These are phyloP conservation scores for Ophiostoma tasmaniense DNA, from an alignment of 2,329 filamentous ascomycete species.

Conservation along the genomic window DNA sequence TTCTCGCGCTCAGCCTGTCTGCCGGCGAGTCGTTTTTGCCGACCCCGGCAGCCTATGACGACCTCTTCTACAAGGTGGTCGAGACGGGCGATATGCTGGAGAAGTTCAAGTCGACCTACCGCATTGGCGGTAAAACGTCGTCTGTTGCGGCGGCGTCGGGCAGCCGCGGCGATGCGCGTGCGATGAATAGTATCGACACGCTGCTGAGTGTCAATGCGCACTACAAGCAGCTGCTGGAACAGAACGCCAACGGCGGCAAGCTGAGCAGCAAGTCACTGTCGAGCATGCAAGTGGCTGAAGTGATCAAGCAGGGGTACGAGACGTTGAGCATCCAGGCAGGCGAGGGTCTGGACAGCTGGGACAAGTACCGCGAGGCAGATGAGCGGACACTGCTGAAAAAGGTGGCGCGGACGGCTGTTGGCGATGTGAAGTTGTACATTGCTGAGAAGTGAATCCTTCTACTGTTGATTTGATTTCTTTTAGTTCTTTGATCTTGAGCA, in stretches of 20 bases:
- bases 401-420: slow-evolving; percentile 70
- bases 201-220: slow-evolving; percentile 75
- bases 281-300: slow-evolving; percentile 72
- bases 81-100: slow-evolving; percentile 76
- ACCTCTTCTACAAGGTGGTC: slow-evolving; percentile 96
- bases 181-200: slow-evolving; percentile 66
- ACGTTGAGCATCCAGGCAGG: slow-evolving; percentile 84
- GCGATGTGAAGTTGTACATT: slow-evolving; percentile 34
- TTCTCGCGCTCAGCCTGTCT: slow-evolving; percentile 76
- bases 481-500: background rate
- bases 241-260: slow-evolving; percentile 33
- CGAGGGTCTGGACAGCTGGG: slow-evolving; percentile 80
- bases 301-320: slow-evolving; percentile 95
- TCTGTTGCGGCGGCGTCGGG: slow-evolving; percentile 17
- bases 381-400: slow-evolving; percentile 79
- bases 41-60: slow-evolving; percentile 79
- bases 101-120: slow-evolving; percentile 75
- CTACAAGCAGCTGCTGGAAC: slow-evolving; percentile 73
- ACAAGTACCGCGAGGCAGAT: slow-evolving; percentile 77
- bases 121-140: slow-evolving; percentile 29
- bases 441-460: background rate
- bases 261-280: slow-evolving; percentile 36
- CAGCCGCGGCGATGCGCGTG: slow-evolving; percentile 30
- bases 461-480: too few relatives aligned
- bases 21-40: slow-evolving; percentile 87